Evolutionary conservation across 805 yeast genomes (phyloP), one percentile per base, ranked within the genome.

Genomic region (Lachancea lanzarotensis): DNA sequence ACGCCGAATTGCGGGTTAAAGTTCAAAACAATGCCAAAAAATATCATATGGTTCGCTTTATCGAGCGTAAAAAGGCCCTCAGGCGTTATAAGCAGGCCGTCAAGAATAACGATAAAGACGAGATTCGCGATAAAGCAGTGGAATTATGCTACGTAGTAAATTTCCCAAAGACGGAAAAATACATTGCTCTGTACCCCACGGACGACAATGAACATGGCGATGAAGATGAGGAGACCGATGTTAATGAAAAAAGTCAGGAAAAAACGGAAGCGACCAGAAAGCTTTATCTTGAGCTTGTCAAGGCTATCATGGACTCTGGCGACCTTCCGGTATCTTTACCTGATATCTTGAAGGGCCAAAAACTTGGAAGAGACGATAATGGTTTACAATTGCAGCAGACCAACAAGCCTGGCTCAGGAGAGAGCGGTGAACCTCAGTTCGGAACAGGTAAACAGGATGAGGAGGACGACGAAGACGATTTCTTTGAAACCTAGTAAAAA

Each of bases 41-140:
- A 66, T 93, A 93, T 62, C 96, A 88, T 60, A 89, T 88, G 90
- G 88, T 93, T 40, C 76, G 91, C 52, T 93, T 93, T 60, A 87
- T 93, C 50, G 98, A 90, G 64, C 79, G 75, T 59, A 87, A 88
- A 68, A 90, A 89, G 72, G 93, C 96, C 0, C 53, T 78, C 20
- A 75, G 95, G 59, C 76, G 71, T 46, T 78, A 85, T 57, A 34
- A 22, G 7, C 68, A 70, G 46, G 60, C 66, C 5, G 59, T 63
- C 39, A 72, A 70, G 47, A 60, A 54, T 17, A 54, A 48, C 3
- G 43, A 60, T 3, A 60, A 55, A 7, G 58, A 58, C 25, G 55
- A 57, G 16, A 56, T 47, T 12, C 52, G 51, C 31, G 81, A 82
- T 51, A 68, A 78, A 45, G 82, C 81, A 55, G 66, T 81, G 8